phyloP scores from a whole-genome alignment of 1,284 basidiomycete species.

The Cryptococcus neoformans region DNA sequence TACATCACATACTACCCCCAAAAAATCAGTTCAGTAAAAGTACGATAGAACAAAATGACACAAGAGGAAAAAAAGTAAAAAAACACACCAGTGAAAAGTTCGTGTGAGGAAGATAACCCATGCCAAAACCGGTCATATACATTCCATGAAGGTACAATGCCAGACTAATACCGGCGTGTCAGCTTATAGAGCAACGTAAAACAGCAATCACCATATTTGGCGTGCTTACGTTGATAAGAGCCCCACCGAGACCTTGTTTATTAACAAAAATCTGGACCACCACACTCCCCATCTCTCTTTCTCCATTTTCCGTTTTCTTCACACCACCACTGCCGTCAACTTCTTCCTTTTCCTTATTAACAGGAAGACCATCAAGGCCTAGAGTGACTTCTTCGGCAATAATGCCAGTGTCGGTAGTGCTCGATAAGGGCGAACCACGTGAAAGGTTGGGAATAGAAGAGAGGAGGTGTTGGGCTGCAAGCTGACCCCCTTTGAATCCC shows the following conservation, averaged over 20 bases:
- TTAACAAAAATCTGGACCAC: constrained; percentile 44
- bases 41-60: constrained; percentile 15
- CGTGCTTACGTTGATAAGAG: constrained; percentile 35
- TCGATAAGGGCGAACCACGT: not conserved
- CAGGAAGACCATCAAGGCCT: constrained; percentile 1
- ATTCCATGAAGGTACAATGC: constrained; percentile 25
- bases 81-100: constrained; percentile 24
- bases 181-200: not conserved
- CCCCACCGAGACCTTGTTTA: constrained; percentile 34
- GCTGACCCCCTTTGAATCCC: constrained; percentile 37
- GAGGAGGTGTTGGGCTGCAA: constrained; percentile 25
- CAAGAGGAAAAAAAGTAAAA: no score
- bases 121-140: constrained; percentile 42
- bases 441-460: not conserved
- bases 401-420: constrained; percentile 4
- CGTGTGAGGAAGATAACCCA: constrained; percentile 37
- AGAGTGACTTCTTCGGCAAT: constrained; percentile 17
- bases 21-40: constrained; percentile 2
- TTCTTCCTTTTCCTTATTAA: not conserved
- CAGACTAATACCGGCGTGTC: constrained; percentile 17
- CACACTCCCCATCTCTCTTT: constrained; percentile 16
- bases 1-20: constrained; percentile 61
- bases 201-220: not conserved
- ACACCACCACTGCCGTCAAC: not conserved
- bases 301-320: not conserved